A percentile compares a stretch with the other conserved stretches of the same genome.
phyloP scores from a whole-genome alignment of 371 early-diverging fungal genomes.

The Synchytrium microbalum region DNA sequence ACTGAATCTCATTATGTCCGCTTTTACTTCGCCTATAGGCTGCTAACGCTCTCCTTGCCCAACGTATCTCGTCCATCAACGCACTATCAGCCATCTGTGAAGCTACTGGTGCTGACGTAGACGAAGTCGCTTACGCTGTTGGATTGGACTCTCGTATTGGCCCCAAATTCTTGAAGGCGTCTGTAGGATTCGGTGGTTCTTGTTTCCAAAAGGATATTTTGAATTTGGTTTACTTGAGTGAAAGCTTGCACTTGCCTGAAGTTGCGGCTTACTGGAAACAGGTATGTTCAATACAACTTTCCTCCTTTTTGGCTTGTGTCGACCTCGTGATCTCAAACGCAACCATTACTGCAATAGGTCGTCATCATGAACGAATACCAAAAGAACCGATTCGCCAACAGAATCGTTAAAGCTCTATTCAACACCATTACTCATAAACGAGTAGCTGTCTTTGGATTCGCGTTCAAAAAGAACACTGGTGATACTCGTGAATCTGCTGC shows the following conservation, averaged over 20 bases:
- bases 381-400: constrained; percentile 75
- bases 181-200: constrained; percentile 89
- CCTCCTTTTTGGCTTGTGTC: background rate
- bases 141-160: constrained; percentile 87
- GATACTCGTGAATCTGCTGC: constrained; percentile 94
- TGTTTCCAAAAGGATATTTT: constrained; percentile 96
- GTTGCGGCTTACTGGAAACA: constrained; percentile 93
- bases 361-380: constrained; percentile 89
- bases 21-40: constrained; percentile 42
- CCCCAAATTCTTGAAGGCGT: constrained; percentile 84
- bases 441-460: constrained; percentile 84
- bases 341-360: constrained; percentile 40
- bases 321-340: background rate
- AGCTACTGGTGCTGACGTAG: constrained; percentile 91
- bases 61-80: constrained; percentile 92
- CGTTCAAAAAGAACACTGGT: constrained; percentile 94
- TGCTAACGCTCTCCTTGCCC: constrained; percentile 92
- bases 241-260: constrained; percentile 76
- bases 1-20: background rate
- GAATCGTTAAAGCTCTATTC: constrained; percentile 59
- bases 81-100: constrained; percentile 89
- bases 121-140: constrained; percentile 87
- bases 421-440: constrained; percentile 79
- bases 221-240: constrained; percentile 81
- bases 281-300: constrained; percentile 10